Evolutionary conservation across 768 basidiomycete genomes (phyloP), one percentile per base, ranked within the genome.

Genomic region (Paxillus involutus): DNA sequence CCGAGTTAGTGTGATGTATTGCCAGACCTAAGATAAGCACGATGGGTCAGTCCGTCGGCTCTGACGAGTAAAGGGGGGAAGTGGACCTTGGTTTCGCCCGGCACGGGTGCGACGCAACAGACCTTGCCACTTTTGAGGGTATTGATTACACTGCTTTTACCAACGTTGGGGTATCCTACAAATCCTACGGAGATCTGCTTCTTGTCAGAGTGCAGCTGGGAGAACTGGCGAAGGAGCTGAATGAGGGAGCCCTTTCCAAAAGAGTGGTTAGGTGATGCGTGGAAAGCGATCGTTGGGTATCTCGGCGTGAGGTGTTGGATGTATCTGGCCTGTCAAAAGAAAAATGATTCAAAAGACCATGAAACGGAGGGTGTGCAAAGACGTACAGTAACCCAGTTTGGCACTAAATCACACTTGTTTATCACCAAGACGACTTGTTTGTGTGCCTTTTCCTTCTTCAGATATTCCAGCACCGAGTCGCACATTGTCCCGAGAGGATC

Each of bases 161-260:
- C 96, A 56, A 97, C 94, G 68, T 99, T 99, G 8, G 97, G 96
- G 73, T 99, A 99, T 47, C 97, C 96, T 61, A 99, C 83, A 68
- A 99, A 92, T 13, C 96, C 96, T 59, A 99, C 94, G 17, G 93
- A 96, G 63, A 99, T 98, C 70, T 99, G 96, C 75, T 97, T 98
- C 78, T 97, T 98, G 76, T 99, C 97, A 11, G 93, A 91, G 72
- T 98, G 97, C 36, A 98, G 83, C 61, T 92, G 91, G 5, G 94
- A 90, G 71, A 99, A 99, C 67, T 98, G 97, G 26, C 97, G 84
- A 44, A 99, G 81, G 43, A 98, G 83, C 72, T 97, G 94, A 63
- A 99, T 99, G 56, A 99, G 85, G 17, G 97, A 93, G 17, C 96
- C 96, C 74, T 99, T 98, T 63, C 96, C 97, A 66, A 99, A 99